Evolutionary conservation across 2,329 filamentous ascomycete genomes (phyloP).

Genomic region (Chaetomiaceae sp.): DNA sequence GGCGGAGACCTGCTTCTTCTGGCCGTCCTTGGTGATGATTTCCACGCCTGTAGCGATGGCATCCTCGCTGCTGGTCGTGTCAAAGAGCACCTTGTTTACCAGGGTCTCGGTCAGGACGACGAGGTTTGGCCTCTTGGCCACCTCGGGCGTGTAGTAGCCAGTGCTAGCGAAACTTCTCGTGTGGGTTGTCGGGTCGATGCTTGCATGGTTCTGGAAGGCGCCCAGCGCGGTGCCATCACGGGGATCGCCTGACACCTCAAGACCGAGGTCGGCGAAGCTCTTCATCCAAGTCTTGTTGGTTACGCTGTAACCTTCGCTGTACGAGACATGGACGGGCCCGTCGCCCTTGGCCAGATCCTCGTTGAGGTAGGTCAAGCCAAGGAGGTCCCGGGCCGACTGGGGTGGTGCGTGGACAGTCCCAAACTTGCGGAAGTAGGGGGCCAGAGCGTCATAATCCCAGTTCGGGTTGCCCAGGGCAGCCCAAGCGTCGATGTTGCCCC

Average conservation of each 20-base stretch:
- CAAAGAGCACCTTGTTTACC: conserved; percentile 32
- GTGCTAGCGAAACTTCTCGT: conserved; percentile 30
- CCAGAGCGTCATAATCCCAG: conserved; percentile 28
- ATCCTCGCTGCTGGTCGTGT: conserved; percentile 20
- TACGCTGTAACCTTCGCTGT: conserved; percentile 31
- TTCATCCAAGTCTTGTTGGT: conserved; percentile 36
- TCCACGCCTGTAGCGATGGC: conserved; percentile 33
- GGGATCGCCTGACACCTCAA: conserved; percentile 32
- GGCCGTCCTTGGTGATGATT: conserved; percentile 27
- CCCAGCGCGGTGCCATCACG: conserved; percentile 22
- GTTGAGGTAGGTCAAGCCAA: conserved; percentile 32
- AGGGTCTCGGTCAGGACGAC: conserved; percentile 32
- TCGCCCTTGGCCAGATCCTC: conserved; percentile 28
- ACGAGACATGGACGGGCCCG: conserved; percentile 37
- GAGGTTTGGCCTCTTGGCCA: conserved; percentile 33
- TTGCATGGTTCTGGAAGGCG: conserved; percentile 21
- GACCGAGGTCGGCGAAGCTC: conserved; percentile 32
- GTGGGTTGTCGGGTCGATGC: conserved; percentile 22
- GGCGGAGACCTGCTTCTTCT: conserved; percentile 16
- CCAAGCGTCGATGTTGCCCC: conserved; percentile 28
- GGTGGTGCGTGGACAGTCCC: conserved; percentile 30
- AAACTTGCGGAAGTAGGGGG: conserved; percentile 34
- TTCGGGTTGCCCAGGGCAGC: conserved; percentile 27
- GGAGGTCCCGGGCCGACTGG: conserved; percentile 26
- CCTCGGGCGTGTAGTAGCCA: conserved; percentile 32